These are phyloP conservation scores for Mayamaea pseudoterrestris DNA, from an alignment of 108 stramenopile species.

Conservation along the genomic window DNA sequence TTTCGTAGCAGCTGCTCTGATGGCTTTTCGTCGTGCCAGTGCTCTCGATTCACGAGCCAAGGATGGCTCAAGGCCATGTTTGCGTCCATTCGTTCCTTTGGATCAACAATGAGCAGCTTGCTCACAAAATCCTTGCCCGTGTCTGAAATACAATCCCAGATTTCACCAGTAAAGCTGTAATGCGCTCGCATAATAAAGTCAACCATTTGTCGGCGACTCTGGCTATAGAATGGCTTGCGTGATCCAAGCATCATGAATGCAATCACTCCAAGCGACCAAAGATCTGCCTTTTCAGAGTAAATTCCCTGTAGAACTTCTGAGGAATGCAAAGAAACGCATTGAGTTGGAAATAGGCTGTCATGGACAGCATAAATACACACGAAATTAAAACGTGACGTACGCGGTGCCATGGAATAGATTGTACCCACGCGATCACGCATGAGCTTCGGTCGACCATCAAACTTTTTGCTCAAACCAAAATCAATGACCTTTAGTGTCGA, in stretches of 20 bases:
- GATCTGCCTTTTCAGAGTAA: slow-evolving; percentile 70
- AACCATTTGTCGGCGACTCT: slow-evolving; percentile 29
- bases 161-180: slow-evolving; percentile 31
- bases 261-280: slow-evolving; percentile 64
- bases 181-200: slow-evolving; percentile 48
- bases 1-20: neutral
- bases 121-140: slow-evolving; percentile 49
- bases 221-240: slow-evolving; percentile 52
- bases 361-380: slow-evolving; percentile 14
- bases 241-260: slow-evolving; percentile 44
- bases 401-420: slow-evolving; percentile 60
- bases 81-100: slow-evolving; percentile 35
- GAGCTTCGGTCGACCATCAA: slow-evolving; percentile 13
- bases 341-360: neutral
- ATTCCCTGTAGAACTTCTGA: slow-evolving; percentile 68
- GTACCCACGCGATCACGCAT: slow-evolving; percentile 69
- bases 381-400: slow-evolving; percentile 34
- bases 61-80: slow-evolving; percentile 26
- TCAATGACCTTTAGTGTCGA: slow-evolving; percentile 10
- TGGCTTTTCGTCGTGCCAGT: neutral
- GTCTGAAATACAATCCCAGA: slow-evolving; percentile 39
- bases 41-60: slow-evolving; percentile 34
- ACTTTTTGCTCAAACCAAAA: slow-evolving; percentile 69
- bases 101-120: slow-evolving; percentile 49
- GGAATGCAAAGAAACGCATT: slow-evolving; percentile 38